A percentile compares a stretch with the other conserved stretches of the same genome.
These are phyloP conservation scores for Panaeolus papilionaceus DNA, from an alignment of 768 basidiomycete species.

Conservation along the genomic window DNA sequence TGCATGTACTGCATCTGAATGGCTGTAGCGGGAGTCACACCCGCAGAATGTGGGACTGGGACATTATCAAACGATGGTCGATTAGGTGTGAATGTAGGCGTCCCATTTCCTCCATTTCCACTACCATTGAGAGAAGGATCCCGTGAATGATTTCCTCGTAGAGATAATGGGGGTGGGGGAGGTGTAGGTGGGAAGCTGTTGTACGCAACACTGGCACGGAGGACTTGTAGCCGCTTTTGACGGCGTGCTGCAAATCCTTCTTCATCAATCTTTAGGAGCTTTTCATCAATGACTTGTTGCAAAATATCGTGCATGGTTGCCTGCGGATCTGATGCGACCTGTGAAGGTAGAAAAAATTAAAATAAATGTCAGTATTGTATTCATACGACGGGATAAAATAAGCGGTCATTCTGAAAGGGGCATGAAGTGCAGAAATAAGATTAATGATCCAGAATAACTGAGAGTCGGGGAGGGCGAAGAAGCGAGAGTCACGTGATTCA, in stretches of 20 bases:
- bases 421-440: neutral
- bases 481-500: neutral
- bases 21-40: constrained; percentile 1
- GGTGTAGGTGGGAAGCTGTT: neutral
- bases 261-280: neutral
- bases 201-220: constrained; percentile 1
- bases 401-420: neutral
- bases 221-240: neutral
- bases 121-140: neutral
- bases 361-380: neutral
- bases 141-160: neutral
- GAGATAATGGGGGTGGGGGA: neutral
- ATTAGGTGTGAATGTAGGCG: neutral
- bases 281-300: constrained; percentile 9
- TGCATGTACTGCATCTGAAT: constrained; percentile 5
- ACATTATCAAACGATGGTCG: neutral
- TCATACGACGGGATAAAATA: neutral
- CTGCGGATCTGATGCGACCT: neutral
- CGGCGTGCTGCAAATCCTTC: neutral
- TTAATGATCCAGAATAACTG: neutral
- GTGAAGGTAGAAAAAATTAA: neutral
- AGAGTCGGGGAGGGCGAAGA: neutral
- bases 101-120: neutral
- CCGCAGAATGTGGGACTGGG: neutral
- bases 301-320: constrained; percentile 6